Conservation (phyloP, 1,139 yeast species). For the Nadsonia commutata region DNA sequence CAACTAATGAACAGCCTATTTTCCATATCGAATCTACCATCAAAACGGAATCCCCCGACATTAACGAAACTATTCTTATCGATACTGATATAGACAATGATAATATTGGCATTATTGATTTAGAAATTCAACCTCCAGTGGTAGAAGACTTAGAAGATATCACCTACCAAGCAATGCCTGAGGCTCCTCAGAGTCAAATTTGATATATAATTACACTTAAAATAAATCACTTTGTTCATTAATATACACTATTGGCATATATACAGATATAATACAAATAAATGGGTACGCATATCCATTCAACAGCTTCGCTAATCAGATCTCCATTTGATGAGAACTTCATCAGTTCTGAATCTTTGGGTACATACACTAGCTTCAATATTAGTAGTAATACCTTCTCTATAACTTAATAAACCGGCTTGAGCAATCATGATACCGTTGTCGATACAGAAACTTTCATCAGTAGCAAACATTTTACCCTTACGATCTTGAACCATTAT, state of each 20-base stretch:
- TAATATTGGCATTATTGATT: no score
- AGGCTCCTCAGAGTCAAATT: no score
- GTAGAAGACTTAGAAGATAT: no score
- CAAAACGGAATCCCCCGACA: no score
- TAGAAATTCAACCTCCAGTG: no score
- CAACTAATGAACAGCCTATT: no score
- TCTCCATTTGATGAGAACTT: conserved; percentile 75
- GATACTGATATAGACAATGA: no score
- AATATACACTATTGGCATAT: no score
- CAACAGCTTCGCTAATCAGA: background rate
- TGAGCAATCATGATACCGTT: conserved; percentile 99
- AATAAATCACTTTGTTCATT: no score
- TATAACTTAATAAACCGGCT: conserved; percentile 77
- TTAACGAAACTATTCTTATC: no score
- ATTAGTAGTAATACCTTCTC: conserved; percentile 57
- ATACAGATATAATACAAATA: background rate
- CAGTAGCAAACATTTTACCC: conserved; percentile 85
- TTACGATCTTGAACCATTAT: conserved; percentile 80
- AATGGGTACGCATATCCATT: background rate
- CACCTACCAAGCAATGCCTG: background rate
- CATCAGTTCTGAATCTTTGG: conserved; percentile 87
- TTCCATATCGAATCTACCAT: no score
- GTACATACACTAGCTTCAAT: conserved; percentile 72
- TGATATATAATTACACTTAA: no score
- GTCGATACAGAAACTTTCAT: conserved; percentile 91